These are phyloP conservation scores for Dothideomycetidae sp. DNA, from an alignment of 2,329 filamentous ascomycete genomes.

Conservation along the genomic window DNA sequence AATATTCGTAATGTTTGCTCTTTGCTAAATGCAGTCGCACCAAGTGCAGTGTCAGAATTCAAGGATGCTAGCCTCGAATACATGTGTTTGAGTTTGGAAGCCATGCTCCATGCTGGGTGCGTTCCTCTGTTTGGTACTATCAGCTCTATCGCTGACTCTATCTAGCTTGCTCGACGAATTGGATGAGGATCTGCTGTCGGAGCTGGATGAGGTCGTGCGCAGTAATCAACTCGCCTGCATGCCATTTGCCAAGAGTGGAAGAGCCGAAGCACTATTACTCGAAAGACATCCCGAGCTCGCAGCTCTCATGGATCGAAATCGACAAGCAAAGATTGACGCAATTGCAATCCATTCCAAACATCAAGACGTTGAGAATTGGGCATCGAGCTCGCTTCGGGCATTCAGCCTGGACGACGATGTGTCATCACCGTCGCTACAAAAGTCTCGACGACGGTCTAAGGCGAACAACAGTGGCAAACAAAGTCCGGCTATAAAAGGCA, in stretches of 20 bases:
- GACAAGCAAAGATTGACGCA: conserved; percentile 55
- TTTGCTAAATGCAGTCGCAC: conserved; percentile 72
- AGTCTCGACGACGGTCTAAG: conserved; percentile 27
- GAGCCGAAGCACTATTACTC: conserved; percentile 51
- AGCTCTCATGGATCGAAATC: conserved; percentile 53
- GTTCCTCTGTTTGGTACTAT: conserved; percentile 11
- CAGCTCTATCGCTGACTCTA: conserved; percentile 9
- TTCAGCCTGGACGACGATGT: conserved; percentile 51
- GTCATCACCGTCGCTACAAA: conserved; percentile 33
- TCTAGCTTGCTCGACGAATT: conserved; percentile 61
- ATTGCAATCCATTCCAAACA: conserved; percentile 53
- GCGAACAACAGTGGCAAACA: conserved; percentile 34
- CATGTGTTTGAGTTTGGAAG: conserved; percentile 78
- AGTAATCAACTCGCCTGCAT: conserved; percentile 67
- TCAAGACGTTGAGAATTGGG: conserved; percentile 51
- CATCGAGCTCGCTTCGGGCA: conserved; percentile 46
- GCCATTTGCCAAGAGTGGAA: conserved; percentile 63
- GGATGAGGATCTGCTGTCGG: conserved; percentile 65
- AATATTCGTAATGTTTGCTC: conserved; percentile 73
- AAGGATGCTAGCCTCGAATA: conserved; percentile 83
- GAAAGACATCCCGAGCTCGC: conserved; percentile 50
- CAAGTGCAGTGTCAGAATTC: conserved; percentile 70
- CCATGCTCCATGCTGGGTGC: conserved; percentile 74
- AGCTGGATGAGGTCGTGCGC: conserved; percentile 67
- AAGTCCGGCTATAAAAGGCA: conserved; percentile 55